These are phyloP conservation scores for Herpomyces periplanetae DNA, from an alignment of 2,329 filamentous ascomycete genomes.

Conservation along the genomic window DNA sequence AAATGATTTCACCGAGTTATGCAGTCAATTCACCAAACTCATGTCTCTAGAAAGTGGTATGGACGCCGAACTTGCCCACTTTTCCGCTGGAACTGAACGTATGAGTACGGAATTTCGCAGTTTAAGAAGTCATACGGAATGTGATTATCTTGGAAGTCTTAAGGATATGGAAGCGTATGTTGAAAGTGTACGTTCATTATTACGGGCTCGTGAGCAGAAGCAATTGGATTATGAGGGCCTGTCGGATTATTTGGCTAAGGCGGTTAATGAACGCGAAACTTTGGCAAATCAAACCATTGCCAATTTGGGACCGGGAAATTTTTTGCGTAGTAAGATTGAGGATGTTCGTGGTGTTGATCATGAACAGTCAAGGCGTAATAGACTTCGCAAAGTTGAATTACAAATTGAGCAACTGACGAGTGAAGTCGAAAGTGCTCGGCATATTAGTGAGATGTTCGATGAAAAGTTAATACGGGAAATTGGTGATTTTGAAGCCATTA, in stretches of 20 bases:
- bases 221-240: constrained; percentile 89
- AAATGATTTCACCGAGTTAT: constrained; percentile 50
- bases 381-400: constrained; percentile 56
- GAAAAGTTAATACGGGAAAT: constrained; percentile 84
- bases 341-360: constrained; percentile 89
- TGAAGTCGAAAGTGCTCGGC: constrained; percentile 57
- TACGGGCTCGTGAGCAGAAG: constrained; percentile 82
- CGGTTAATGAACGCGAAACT: constrained; percentile 43
- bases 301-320: constrained; percentile 32
- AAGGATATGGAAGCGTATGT: constrained; percentile 90
- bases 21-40: constrained; percentile 75
- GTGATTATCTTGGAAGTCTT: constrained; percentile 67
- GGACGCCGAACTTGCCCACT: constrained; percentile 39
- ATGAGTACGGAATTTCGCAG: constrained; percentile 33
- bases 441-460: constrained; percentile 63
- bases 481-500: constrained; percentile 77
- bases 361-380: constrained; percentile 52
- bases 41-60: constrained; percentile 59
- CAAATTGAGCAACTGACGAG: constrained; percentile 63
- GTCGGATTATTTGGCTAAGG: constrained; percentile 77
- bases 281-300: constrained; percentile 21
- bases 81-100: constrained; percentile 50
- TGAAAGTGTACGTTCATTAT: constrained; percentile 39
- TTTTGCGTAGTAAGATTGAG: constrained; percentile 73
- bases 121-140: constrained; percentile 70